These are phyloP conservation scores for Penicillium antarcticum DNA, from an alignment of 495 filamentous ascomycete genomes.

Conservation along the genomic window DNA sequence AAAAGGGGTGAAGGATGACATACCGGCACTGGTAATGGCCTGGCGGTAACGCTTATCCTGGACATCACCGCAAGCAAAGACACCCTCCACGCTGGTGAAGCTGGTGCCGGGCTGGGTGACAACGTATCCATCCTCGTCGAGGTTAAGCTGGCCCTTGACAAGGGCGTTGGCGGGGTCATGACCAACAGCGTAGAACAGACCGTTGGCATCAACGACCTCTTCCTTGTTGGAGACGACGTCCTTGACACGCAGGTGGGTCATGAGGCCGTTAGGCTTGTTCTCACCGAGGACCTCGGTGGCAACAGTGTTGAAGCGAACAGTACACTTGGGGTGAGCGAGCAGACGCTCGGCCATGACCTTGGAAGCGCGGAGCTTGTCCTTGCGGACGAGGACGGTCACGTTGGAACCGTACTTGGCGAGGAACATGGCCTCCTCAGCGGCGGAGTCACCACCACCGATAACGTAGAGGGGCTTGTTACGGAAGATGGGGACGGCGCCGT, in stretches of 20 bases:
- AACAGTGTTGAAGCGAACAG: slow-evolving; percentile 78
- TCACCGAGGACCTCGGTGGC: slow-evolving; percentile 82
- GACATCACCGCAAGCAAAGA: slow-evolving; percentile 96
- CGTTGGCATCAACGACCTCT: slow-evolving; percentile 81
- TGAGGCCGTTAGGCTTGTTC: slow-evolving; percentile 66
- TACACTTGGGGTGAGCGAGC: slow-evolving; percentile 79
- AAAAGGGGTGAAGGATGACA: slow-evolving; percentile 25
- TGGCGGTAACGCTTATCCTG: slow-evolving; percentile 98
- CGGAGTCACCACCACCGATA: slow-evolving; percentile 95
- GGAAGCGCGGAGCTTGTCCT: slow-evolving; percentile 78
- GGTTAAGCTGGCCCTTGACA: slow-evolving; percentile 82
- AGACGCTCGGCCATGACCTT: slow-evolving; percentile 90
- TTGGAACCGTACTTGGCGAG: slow-evolving; percentile 94
- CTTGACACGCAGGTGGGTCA: slow-evolving; percentile 80
- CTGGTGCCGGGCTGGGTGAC: slow-evolving; percentile 85
- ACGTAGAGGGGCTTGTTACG: slow-evolving; percentile 91
- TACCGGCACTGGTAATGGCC: slow-evolving; percentile 96
- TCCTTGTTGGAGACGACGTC: slow-evolving; percentile 72
- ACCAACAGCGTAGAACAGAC: slow-evolving; percentile 95
- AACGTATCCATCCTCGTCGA: slow-evolving; percentile 86
- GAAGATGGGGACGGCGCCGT: slow-evolving; percentile 97
- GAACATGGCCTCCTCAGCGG: slow-evolving; percentile 96
- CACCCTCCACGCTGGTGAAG: slow-evolving; percentile 81
- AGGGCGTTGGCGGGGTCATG: slow-evolving; percentile 90
- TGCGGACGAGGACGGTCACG: slow-evolving; percentile 89